Evolutionary conservation across 371 early-diverging fungal species (phyloP), one percentile per base, ranked within the genome.

Genomic region (Coemansia sp.): DNA sequence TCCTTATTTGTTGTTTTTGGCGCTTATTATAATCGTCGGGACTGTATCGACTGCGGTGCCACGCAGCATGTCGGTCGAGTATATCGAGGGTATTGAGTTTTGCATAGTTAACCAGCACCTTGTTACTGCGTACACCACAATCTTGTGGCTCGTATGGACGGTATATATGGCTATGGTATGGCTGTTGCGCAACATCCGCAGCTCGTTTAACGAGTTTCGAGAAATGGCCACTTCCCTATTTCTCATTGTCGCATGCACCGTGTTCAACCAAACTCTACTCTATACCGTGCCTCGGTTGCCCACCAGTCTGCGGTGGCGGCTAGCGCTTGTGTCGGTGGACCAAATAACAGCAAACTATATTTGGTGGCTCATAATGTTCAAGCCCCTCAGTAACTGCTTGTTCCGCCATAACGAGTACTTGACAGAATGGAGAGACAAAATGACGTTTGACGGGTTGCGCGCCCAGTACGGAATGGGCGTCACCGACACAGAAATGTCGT

Each of bases 191-290:
- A 72, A 77, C 59, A 65, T 77, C 11, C 72, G 72, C 57, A 77
- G 72, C 64, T 72, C 72, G 45, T 77, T 77, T 50, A 77, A 72
- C 55, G 77, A 77, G 64, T 71, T 77, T 39, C 66, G 69, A 27
- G 69, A 71, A 61, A 69, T 77, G 73, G 69, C 73, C 21, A 50
- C 61, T 7, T 73, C 73, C 37, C 66, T 73, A 24, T 39, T 47
- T 1, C 50, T 64, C 37, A 66, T 73, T 11, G 63, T 73, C 6
- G 47, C 54, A n/a, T 69, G 73, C 58, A 73, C 73, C 0, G 57
- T 73, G 2, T 69, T 55, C 59, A 73, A 73, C 56, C 73, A 73
- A 16, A 66, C 62, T 0, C 21, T 73, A 16, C 63, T 73, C 16
- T 65, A 73, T 51, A 50, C 51, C 24, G 54, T 69, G 8, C 73